phyloP scores from a whole-genome alignment of 2,329 filamentous ascomycete genomes.

The Aspergillus fijiensis region DNA sequence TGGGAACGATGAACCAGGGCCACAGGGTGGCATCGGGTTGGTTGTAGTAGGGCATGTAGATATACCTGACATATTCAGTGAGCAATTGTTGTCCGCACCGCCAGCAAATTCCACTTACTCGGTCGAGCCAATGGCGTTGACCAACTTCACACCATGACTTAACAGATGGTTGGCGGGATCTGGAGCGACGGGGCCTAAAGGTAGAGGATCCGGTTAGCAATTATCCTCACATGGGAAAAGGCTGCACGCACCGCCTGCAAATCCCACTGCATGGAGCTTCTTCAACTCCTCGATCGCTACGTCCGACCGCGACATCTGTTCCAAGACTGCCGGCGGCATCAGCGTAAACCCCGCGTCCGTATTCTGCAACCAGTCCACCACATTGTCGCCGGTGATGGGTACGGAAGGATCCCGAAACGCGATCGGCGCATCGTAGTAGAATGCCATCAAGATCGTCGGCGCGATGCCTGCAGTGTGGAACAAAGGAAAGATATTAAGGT shows the following conservation, averaged over 20 bases:
- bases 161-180: neutral
- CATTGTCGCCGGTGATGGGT: constrained; percentile 4
- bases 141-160: neutral
- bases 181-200: neutral
- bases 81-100: neutral
- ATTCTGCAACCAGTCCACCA: constrained; percentile 7
- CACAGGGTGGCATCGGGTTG: constrained; percentile 16
- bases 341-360: neutral
- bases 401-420: constrained; percentile 6
- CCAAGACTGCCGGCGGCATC: constrained; percentile 7
- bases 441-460: neutral
- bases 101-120: neutral
- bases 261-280: constrained; percentile 1
- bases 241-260: constrained; percentile 1
- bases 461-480: constrained; percentile 11
- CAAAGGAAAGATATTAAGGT: constrained; percentile 5
- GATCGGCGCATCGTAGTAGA: constrained; percentile 4
- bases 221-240: neutral
- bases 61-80: neutral
- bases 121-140: constrained; percentile 5
- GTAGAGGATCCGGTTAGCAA: neutral
- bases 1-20: constrained; percentile 7
- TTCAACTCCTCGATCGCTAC: constrained; percentile 6
- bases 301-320: constrained; percentile 9
- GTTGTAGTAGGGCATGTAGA: constrained; percentile 10